These are phyloP conservation scores for Acacia concinna DNA, from an alignment of 331 rosid genomes.

Conservation along the genomic window DNA sequence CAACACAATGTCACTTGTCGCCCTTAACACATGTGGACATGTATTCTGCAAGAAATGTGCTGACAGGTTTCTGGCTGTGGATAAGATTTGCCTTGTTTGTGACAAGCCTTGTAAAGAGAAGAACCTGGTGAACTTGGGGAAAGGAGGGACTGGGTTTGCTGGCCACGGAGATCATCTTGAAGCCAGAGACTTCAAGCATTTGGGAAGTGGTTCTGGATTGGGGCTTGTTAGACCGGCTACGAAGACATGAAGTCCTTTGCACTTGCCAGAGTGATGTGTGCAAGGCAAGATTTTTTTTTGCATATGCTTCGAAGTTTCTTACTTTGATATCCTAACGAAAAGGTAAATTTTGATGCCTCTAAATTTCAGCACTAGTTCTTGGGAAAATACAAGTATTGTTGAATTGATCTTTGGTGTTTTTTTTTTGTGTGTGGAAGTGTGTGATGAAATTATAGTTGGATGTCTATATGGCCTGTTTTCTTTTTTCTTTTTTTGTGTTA, in stretches of 20 bases:
- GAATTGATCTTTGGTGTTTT: background rate
- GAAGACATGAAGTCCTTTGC: conserved; percentile 50
- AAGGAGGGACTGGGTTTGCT: conserved; percentile 92
- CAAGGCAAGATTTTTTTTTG: background rate
- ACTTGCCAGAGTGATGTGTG: conserved; percentile 3
- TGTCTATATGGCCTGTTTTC: too few relatives aligned
- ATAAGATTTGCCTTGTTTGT: conserved; percentile 92
- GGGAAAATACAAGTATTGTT: background rate
- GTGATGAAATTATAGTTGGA: too few relatives aligned
- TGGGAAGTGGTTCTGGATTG: conserved; percentile 94
- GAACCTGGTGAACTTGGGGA: conserved; percentile 71
- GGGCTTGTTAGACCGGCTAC: conserved; percentile 90
- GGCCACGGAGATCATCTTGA: conserved; percentile 89
- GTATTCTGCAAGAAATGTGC: conserved; percentile 95
- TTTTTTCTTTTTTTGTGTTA: too few relatives aligned
- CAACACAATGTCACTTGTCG: conserved; percentile 81
- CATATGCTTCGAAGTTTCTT: background rate
- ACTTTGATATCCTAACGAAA: background rate
- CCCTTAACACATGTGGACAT: conserved; percentile 87
- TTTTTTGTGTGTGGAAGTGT: background rate
- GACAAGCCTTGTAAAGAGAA: conserved; percentile 80
- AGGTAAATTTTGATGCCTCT: conserved; percentile 2
- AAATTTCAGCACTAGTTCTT: background rate
- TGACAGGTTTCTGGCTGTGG: conserved; percentile 83
- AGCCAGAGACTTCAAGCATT: conserved; percentile 91